Evolutionary conservation across 1,139 yeast genomes (phyloP), one percentile per base, ranked within the genome.

Genomic region (Blastobotrys arbuscula): DNA sequence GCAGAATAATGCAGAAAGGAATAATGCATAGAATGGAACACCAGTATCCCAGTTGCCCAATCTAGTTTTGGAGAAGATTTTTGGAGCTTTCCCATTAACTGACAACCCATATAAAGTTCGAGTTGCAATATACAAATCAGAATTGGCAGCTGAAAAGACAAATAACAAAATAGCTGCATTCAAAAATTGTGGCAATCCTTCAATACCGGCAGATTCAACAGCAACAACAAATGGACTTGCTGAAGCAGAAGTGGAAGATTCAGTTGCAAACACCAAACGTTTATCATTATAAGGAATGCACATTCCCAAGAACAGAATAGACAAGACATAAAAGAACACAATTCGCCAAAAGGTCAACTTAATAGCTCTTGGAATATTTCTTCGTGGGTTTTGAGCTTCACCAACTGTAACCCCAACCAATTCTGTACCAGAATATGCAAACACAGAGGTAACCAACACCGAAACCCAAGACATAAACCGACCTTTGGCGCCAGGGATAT

Each of bases 341-440:
- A 90, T 87, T 68, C 97, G 79, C 71, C 80, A 77, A 57, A 88
- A 79, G 34, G 88, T 95, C 62, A 85, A 85, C 60, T 82, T 79
- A 60, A 87, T 85, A 30, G 96, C 96, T 52, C 77, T 76, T 50
- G 96, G 96, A 47, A 90, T 86, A 13, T 94, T 76, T 56, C 78
- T 80, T 64, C 85, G 75, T 50, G 97, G 96, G 67, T 86, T 84
- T 45, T 78, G 75, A 44, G 92, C 78, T 69, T 90, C 97, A 64
- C 96, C 95, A 18, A 95, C 92, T 4, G 95, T 80, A 50, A 90
- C 78, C 59, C 95, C 96, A 28, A 86, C 85, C 57, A 86, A 76
- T 68, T 90, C 97, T 53, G 90, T 82, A 28, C 94, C 95, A n/a
- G 77, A 72, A 45, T 81, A 61, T 79, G 39, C 39, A 19, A 35